Percentiles rank a stretch among this genome's conserved stretches.
phyloP scores from a whole-genome alignment of 2,329 filamentous ascomycete genomes.

The Aspergillus melleus region DNA sequence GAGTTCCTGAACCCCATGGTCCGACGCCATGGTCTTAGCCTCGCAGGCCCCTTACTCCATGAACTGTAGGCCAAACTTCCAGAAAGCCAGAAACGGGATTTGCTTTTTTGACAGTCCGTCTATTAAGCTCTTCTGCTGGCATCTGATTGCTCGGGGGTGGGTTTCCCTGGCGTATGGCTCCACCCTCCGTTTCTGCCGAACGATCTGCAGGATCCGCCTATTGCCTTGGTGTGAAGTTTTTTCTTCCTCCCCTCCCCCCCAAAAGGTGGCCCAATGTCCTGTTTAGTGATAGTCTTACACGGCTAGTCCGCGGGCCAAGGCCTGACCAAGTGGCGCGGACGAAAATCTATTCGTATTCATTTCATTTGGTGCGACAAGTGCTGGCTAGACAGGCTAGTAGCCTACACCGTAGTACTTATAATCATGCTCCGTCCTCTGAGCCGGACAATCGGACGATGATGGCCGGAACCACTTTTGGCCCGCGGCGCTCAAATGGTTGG shows the following conservation, averaged over 20 bases:
- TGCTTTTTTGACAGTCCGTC: background rate
- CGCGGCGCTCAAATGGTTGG: background rate
- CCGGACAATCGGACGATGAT: background rate
- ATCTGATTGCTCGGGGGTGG: background rate
- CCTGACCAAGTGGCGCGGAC: background rate
- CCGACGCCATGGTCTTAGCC: background rate
- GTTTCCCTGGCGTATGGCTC: background rate
- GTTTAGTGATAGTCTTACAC: background rate
- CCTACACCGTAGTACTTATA: too few relatives aligned
- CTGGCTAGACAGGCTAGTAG: background rate
- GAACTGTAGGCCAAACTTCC: background rate
- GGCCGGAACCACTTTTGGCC: background rate
- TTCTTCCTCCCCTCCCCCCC: background rate
- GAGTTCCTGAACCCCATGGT: background rate
- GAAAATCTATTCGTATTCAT: background rate
- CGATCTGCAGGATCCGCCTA: background rate
- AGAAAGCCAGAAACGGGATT: background rate
- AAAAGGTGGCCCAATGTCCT: background rate
- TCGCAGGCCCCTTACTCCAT: background rate
- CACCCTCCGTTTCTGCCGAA: background rate
- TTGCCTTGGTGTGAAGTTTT: background rate
- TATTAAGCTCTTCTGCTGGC: background rate
- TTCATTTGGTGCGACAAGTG: background rate
- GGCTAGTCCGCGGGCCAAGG: background rate
- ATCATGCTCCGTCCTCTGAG: background rate